phyloP scores from a whole-genome alignment of 495 filamentous ascomycete genomes.

The Tuber microsphaerosporum region DNA sequence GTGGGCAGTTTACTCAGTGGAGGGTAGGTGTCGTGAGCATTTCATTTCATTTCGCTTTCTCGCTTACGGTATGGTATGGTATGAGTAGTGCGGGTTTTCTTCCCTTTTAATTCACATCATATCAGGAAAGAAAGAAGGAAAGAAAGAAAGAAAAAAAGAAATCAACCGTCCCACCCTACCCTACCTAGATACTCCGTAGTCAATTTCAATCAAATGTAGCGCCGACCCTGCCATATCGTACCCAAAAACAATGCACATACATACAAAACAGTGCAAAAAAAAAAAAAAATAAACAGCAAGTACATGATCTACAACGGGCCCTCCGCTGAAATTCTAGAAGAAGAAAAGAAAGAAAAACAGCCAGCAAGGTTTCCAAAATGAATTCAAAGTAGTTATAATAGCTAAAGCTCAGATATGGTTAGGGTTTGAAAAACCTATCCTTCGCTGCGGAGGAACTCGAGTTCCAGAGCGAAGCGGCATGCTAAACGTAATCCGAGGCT shows the following conservation, averaged over 20 bases:
- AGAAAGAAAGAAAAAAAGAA: neutral
- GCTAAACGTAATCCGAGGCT: neutral
- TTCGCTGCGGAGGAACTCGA: neutral
- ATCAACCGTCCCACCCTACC: neutral
- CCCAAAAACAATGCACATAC: neutral
- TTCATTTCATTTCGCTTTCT: neutral
- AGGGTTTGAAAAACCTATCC: neutral
- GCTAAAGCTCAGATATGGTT: neutral
- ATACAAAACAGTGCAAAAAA: neutral
- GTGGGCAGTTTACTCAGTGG: neutral
- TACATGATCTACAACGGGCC: neutral
- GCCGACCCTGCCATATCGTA: neutral
- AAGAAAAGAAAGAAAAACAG: neutral
- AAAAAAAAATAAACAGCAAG: neutral
- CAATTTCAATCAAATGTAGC: neutral
- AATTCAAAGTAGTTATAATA: neutral
- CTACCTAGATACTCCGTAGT: neutral
- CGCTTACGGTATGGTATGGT: neutral
- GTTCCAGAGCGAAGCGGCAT: neutral
- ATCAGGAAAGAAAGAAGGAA: neutral
- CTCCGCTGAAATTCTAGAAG: neutral
- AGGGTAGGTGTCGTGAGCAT: neutral
- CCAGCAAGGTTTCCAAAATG: neutral
- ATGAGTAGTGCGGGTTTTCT: neutral
- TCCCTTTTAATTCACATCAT: neutral